Base-by-base conservation (phyloP, 2,329 filamentous ascomycete species). In the Annulohypoxylon truncatum region DNA sequence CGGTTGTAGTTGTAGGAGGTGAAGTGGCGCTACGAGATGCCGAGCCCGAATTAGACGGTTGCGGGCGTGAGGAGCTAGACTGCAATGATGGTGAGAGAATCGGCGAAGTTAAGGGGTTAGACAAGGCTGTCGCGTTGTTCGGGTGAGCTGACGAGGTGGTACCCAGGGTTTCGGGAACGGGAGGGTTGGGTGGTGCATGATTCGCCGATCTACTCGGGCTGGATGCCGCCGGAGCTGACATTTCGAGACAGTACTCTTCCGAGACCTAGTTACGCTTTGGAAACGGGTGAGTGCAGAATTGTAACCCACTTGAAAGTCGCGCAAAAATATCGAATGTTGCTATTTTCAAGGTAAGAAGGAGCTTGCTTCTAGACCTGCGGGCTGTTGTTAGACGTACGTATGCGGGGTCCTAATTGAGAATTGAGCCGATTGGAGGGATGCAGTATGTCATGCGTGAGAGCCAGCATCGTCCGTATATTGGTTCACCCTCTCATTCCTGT, bases 381-480 rank as follows among this genome's bases (percentile, higher is more conserved):
- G 46, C 44, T 68, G 62, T 58, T 61, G 60, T 55, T 51, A 31
- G 33, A 61, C 66, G 55, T 66, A 61, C 66, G 55, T 66, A 71
- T 69, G 73, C 72, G 73, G 73, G 73, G 73, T 73, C 54, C 55
- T 56, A 38, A 59, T 59, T 54, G 20, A 48, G 24, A 13, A 24
- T 6, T 46, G 38, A 64, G 61, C 70, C 65, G 70, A 75, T 74
- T 75, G 73, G 73, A 72, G 71, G 71, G 54, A 64, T 67, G 63
- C 63, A 62, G 31, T 44, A 66, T 71, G 65, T 48, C 64, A 68
- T 67, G 71, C 71, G 70, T 58, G 64, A 40, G 56, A 46, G 50
- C 62, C 64, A 69, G 53, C 48, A 52, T 56, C 56, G 58, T 66
- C 66, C 58, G 52, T 60, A 67, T 57, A 69, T 67, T 64, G 61